Evolutionary conservation across 768 basidiomycete species (phyloP).

Genomic region (Rhodotorula taiwanensis): DNA sequence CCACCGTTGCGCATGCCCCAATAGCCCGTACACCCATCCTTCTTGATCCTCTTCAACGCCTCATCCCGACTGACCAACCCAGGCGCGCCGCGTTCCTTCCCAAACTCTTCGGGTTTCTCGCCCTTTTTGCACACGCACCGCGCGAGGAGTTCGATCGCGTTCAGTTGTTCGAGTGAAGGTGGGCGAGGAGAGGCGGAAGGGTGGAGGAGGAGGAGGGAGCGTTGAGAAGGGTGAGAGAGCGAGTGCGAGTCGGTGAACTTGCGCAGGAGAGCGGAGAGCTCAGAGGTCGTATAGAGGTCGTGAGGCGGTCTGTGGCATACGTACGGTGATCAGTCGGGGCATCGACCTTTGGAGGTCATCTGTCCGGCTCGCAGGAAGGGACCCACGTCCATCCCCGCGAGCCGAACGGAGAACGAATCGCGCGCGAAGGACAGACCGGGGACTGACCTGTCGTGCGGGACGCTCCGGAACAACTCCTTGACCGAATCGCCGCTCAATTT

Average conservation of each 20-base stretch:
- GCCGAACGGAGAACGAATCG: too few relatives aligned
- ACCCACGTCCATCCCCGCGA: too few relatives aligned
- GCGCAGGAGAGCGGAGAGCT: constrained; percentile 15
- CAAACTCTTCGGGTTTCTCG: constrained; percentile 4
- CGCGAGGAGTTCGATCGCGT: constrained; percentile 16
- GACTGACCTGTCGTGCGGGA: constrained; percentile 7
- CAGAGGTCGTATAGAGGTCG: constrained; percentile 17
- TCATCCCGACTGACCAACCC: constrained; percentile 16
- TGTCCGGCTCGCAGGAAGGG: too few relatives aligned
- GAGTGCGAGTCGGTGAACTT: constrained; percentile 3
- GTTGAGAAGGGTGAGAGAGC: constrained; percentile 21
- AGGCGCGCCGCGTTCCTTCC: not conserved
- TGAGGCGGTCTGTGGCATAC: not conserved
- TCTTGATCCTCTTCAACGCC: constrained; percentile 12
- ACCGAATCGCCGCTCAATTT: constrained; percentile 9
- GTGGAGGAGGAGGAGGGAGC: constrained; percentile 16
- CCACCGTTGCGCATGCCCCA: not conserved
- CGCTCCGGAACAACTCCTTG: not conserved
- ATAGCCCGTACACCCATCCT: constrained; percentile 7
- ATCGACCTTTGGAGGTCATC: not conserved
- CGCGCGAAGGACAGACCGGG: too few relatives aligned
- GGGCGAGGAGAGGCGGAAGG: constrained; percentile 2
- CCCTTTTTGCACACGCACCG: constrained; percentile 9
- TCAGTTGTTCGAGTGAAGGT: not conserved
- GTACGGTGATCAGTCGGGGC: not conserved